Percentiles rank a stretch among this genome's conserved stretches.
These are phyloP conservation scores for Aquanectria penicillioides DNA, from an alignment of 2,329 filamentous ascomycete species.

Conservation along the genomic window DNA sequence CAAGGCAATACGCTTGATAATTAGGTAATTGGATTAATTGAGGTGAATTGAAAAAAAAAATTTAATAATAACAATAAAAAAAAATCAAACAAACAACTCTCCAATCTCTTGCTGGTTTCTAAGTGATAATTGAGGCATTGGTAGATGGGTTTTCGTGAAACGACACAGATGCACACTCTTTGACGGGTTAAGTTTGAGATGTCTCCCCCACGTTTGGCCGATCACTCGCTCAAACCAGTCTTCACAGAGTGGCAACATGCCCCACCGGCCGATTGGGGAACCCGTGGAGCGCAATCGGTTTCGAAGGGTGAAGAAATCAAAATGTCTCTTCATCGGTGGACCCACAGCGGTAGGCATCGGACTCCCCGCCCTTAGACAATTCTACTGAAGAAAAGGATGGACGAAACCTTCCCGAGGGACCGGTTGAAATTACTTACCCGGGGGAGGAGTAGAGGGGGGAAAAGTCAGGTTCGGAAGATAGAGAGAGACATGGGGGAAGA, in stretches of 20 bases:
- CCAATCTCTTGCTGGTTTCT: neutral
- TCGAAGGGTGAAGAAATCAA: neutral
- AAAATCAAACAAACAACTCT: neutral
- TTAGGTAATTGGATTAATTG: slow-evolving; percentile 10
- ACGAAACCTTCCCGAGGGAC: neutral
- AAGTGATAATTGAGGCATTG: too few species aligned
- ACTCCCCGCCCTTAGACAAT: slow-evolving; percentile 5
- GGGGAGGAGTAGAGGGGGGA: neutral
- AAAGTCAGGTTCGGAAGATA: neutral
- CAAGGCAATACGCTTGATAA: neutral
- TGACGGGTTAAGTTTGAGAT: neutral
- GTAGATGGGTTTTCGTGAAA: too few species aligned
- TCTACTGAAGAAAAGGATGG: slow-evolving; percentile 1
- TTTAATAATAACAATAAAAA: neutral
- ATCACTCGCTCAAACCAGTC: too few species aligned
- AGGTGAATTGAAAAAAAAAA: neutral
- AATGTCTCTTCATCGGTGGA: slow-evolving; percentile 13
- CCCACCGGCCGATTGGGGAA: too few species aligned
- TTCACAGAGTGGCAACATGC: too few species aligned
- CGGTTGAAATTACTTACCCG: neutral
- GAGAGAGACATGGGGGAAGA: slow-evolving; percentile 13
- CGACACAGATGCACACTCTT: too few species aligned
- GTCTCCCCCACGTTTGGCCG: neutral
- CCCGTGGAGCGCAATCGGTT: neutral
- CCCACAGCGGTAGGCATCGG: neutral